phyloP scores from a whole-genome alignment of 768 basidiomycete genomes.

The Leucogyrophana mollusca region DNA sequence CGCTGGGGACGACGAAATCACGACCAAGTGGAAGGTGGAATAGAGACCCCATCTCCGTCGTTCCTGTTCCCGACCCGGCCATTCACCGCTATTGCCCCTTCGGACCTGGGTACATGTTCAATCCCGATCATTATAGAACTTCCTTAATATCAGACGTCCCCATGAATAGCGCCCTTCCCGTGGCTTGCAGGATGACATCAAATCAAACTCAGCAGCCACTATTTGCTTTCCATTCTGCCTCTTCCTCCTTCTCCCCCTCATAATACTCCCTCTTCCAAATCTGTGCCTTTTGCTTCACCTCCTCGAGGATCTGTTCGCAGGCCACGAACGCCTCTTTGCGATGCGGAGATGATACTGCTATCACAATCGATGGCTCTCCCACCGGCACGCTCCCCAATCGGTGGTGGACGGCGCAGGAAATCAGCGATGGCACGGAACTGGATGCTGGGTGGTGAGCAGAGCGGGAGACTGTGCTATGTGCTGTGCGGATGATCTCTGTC shows the following conservation, averaged over 20 bases:
- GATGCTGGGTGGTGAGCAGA: constrained; percentile 39
- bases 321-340: constrained; percentile 77
- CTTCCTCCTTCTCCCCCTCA: constrained; percentile 59
- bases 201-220: constrained; percentile 4
- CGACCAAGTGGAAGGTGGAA: constrained; percentile 80
- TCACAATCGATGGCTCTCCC: constrained; percentile 79
- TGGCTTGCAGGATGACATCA: too few species aligned
- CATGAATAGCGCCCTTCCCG: too few species aligned
- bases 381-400: constrained; percentile 76
- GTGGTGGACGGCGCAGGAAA: constrained; percentile 69
- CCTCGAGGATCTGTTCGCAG: constrained; percentile 83
- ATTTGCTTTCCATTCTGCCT: constrained; percentile 74
- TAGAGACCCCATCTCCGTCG: constrained; percentile 8
- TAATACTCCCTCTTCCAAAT: constrained; percentile 94
- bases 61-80: background rate
- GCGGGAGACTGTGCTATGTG: constrained; percentile 38
- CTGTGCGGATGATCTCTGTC: constrained; percentile 51
- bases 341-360: constrained; percentile 83
- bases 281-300: constrained; percentile 78
- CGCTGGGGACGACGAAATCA: constrained; percentile 66
- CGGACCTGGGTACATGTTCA: background rate
- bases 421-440: constrained; percentile 34
- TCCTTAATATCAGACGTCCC: too few species aligned
- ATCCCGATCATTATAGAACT: too few species aligned
- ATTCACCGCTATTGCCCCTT: background rate